Evolutionary conservation across 768 basidiomycete genomes (phyloP), one percentile per base, ranked within the genome.

Genomic region (Kwoniella sp.): DNA sequence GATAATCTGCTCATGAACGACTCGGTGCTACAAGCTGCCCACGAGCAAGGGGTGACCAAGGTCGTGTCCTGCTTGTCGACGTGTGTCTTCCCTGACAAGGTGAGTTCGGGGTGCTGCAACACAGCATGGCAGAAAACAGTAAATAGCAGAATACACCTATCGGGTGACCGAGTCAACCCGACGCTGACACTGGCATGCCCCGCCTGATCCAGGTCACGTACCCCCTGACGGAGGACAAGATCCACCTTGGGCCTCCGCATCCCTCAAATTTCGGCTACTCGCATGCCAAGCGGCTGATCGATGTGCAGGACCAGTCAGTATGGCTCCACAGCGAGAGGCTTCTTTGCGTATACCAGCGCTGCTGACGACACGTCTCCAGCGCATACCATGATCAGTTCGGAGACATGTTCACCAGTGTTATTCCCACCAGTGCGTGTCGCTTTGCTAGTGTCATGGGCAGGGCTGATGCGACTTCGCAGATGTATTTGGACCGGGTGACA

Each of bases 341-440:
- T 32, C 20, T 19, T 25, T 48, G 10, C 34, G 11, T 8, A 11
- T 28, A 19, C 25, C 19, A 20, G 27, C 22, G 36, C 22, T 10
- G 5, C 14, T 17, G 4, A 19, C 10, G 31, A 11, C 34, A 20
- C n/a, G 17, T 8, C 29, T 12, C 29, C 53, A 92, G 91, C 58
- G 92, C 92, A 0, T 98, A 96, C 80, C 86, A 91, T 76, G 89
- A 93, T 61, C 86, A 96, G 73, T 93, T 85, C 63, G 92, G 91
- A 17, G 84, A 84, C 77, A 89, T 89, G 75, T 96, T 95, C 70
- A 95, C 91, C 3, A 89, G 89, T 34, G 90, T 91, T 12, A 98
- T 98, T 67, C 92, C 93, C 1, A 96, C 93, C 10, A 95, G 61
- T 63, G 32, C 23, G 61, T 53, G 22, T 20, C 12, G 10, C 5